Base-by-base conservation (phyloP, 768 basidiomycete genomes). In the Kwoniella heveanensis region DNA sequence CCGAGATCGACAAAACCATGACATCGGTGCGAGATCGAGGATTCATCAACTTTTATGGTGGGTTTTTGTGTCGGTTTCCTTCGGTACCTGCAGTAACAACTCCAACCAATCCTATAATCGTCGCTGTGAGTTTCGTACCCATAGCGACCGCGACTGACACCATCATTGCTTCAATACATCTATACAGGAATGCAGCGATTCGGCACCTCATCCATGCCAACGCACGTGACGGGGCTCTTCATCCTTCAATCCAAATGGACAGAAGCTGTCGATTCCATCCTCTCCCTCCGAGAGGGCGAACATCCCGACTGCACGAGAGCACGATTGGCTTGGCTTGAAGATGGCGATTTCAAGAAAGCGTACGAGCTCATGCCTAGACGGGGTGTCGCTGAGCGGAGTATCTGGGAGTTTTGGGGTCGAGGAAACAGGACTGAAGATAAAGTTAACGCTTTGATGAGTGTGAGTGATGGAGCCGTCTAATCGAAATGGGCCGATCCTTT, bases 1-100 rank as follows among this genome's bases (percentile, higher is more conserved):
- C 89, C 29, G 86, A 85, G 2, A 83, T 98, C 54, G 87, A 94
- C 65, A 83, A 85, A 60, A 88, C 89, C 0, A 83, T 98, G 83
- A 83, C 84, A 32, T 88, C 86, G 17, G 83, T 98, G 55, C 90
- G 92, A 78, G 80, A 84, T 57, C 86, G 86, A 62, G 96, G 96
- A 0, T 99, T 98, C 80, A 91, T 99, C 78, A 99, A 99, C 77
- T 99, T 97, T 77, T 99, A 96, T 76, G 94, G 92, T 91, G 80
- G 60, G 73, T 47, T 32, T 32, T 27, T 36, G 6, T 27, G 21
- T 29, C 56, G 15, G 22, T 13, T 37, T 22, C 25, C 48, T 24
- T 15, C 7, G 32, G 7, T 6, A 6, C 5, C 32, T 32, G 32
- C 5, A 17, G 26, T 7, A 21, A 39, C 30, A 8, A 50, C 46